These are phyloP conservation scores for Apiospora sp. DNA, from an alignment of 2,329 filamentous ascomycete species.

Conservation along the genomic window DNA sequence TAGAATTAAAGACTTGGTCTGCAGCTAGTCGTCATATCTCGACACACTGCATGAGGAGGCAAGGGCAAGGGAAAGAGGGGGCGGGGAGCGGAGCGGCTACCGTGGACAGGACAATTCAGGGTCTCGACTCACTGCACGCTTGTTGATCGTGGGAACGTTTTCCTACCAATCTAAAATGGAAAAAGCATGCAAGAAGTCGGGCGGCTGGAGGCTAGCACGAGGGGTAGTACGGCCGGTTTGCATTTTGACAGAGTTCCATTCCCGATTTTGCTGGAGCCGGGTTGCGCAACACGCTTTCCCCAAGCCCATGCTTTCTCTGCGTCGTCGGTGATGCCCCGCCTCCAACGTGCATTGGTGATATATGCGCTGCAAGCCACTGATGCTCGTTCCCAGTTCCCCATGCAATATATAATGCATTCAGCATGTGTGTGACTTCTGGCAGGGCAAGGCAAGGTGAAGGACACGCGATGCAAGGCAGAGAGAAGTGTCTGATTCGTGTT, in stretches of 20 bases:
- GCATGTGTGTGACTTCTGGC: not conserved
- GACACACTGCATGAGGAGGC: slow-evolving; percentile 11
- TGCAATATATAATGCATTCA: slow-evolving; percentile 7
- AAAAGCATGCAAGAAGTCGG: slow-evolving; percentile 15
- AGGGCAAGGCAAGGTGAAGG: slow-evolving; percentile 14
- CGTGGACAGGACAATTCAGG: slow-evolving; percentile 2
- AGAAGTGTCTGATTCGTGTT: not conserved
- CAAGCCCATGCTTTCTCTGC: not conserved
- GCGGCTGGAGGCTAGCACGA: not conserved
- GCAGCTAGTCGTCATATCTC: slow-evolving; percentile 21
- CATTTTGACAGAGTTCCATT: not conserved
- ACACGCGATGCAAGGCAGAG: slow-evolving; percentile 18
- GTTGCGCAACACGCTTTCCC: not conserved
- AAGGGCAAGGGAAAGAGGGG: slow-evolving; percentile 20
- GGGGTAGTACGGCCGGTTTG: not conserved
- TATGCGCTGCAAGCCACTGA: slow-evolving; percentile 20
- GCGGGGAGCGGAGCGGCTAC: slow-evolving; percentile 13
- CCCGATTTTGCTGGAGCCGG: not conserved
- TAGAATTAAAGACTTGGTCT: not conserved
- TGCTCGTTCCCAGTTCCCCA: not conserved
- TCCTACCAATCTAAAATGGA: not conserved
- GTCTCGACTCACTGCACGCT: slow-evolving; percentile 17
- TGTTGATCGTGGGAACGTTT: slow-evolving; percentile 11
- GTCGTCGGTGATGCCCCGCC: slow-evolving; percentile 11
- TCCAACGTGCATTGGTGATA: slow-evolving; percentile 5